Evolutionary conservation across 345 rosid genomes (phyloP).

Genomic region (Eucalyptus tenuipes): DNA sequence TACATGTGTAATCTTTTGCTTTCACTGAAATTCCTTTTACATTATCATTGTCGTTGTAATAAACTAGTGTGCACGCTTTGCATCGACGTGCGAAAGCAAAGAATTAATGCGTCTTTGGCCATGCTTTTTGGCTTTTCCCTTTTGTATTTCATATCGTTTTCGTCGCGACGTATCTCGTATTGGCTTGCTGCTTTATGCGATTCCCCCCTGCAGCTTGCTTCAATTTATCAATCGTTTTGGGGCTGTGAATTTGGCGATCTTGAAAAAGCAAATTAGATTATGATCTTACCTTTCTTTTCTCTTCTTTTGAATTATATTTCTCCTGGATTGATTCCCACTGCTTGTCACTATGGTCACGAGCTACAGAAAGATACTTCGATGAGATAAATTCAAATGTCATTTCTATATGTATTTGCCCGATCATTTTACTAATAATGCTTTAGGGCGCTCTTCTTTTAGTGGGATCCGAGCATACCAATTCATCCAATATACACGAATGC

Average conservation of each 20-base stretch:
- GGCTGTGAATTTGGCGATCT: not conserved
- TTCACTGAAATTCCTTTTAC: not conserved
- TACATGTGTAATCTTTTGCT: not conserved
- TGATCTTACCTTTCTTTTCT: not conserved
- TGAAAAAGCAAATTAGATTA: not conserved
- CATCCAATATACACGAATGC: not conserved
- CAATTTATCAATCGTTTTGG: not conserved
- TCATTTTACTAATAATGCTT: not conserved
- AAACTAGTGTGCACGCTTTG: not conserved
- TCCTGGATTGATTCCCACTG: not conserved
- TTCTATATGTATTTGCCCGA: not conserved
- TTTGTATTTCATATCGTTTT: no score
- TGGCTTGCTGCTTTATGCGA: not conserved
- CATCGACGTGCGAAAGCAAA: not conserved
- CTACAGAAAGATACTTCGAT: not conserved
- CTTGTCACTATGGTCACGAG: not conserved
- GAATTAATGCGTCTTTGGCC: not conserved
- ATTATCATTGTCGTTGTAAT: not conserved
- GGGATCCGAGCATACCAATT: accelerated
- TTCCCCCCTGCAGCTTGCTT: not conserved
- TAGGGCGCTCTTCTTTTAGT: not conserved
- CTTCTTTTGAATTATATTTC: not conserved
- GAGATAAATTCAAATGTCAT: not conserved
- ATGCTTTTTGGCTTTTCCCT: not conserved
- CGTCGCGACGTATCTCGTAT: not conserved